Evolutionary conservation across 768 basidiomycete species (phyloP).

Genomic region (Hebeloma cylindrosporum): DNA sequence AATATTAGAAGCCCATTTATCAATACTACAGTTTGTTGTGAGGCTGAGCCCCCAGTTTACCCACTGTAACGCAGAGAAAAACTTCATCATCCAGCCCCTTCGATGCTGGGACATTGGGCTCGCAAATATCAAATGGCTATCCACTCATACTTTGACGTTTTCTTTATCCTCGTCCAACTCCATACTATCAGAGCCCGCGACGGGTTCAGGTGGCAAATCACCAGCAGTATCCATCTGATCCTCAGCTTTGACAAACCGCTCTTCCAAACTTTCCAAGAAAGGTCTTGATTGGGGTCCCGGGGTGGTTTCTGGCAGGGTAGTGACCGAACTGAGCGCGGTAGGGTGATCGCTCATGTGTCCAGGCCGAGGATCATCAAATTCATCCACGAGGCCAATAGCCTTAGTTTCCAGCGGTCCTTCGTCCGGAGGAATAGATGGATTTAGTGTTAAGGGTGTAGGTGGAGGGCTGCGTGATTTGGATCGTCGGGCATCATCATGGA

Average conservation of each 20-base stretch:
- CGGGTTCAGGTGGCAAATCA: no score
- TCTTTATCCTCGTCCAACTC: conserved; percentile 58
- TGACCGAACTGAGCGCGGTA: conserved; percentile 66
- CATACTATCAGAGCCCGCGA: conserved; percentile 42
- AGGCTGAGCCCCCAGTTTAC: no score
- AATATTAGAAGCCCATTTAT: no score
- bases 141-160: conserved; percentile 29
- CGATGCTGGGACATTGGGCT: no score
- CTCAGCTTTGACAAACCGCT: conserved; percentile 60
- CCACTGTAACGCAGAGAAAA: no score
- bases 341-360: conserved; percentile 85
- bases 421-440: conserved; percentile 32
- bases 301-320: conserved; percentile 36
- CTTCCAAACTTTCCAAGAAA: conserved; percentile 55
- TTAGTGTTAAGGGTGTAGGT: conserved; percentile 66
- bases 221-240: conserved; percentile 27
- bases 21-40: no score
- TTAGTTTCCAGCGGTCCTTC: conserved; percentile 44
- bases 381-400: conserved; percentile 78
- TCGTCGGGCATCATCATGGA: conserved; percentile 79
- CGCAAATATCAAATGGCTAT: no score
- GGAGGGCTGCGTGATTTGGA: conserved; percentile 80
- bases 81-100: no score
- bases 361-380: conserved; percentile 80
- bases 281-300: conserved; percentile 41